A percentile compares a stretch with the other conserved stretches of the same genome.
These are phyloP conservation scores for Eutypella sp. DNA, from an alignment of 2,329 filamentous ascomycete genomes.

Conservation along the genomic window DNA sequence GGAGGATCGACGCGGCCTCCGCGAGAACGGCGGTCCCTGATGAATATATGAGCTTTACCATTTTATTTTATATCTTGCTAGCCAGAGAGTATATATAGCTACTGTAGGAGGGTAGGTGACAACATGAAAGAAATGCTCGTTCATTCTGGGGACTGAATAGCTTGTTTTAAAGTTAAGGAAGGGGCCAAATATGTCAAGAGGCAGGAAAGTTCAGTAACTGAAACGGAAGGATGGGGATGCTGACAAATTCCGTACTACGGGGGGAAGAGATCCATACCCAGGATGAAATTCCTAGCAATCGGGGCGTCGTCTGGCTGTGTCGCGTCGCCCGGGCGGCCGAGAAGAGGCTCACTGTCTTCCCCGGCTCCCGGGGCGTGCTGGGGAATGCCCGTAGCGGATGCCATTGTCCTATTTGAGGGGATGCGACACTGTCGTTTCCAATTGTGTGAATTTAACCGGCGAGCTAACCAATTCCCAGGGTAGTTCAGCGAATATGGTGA, in stretches of 20 bases:
- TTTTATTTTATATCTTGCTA: constrained; percentile 20
- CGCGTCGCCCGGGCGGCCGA: constrained; percentile 68
- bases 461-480: too few relatives aligned
- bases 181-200: too few relatives aligned
- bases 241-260: constrained; percentile 1
- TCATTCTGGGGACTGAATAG: too few relatives aligned
- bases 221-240: constrained; percentile 2
- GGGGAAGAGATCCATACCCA: constrained; percentile 54
- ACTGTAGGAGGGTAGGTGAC: not conserved
- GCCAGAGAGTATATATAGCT: not conserved
- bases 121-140: not conserved
- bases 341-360: constrained; percentile 62
- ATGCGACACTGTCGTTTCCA: constrained; percentile 8
- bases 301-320: constrained; percentile 61
- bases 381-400: constrained; percentile 64
- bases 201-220: too few relatives aligned
- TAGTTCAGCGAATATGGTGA: too few relatives aligned
- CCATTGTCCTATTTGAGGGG: constrained; percentile 43
- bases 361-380: constrained; percentile 38
- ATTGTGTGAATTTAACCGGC: too few relatives aligned
- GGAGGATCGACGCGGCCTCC: constrained; percentile 71
- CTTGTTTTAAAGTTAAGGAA: too few relatives aligned
- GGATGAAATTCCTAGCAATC: constrained; percentile 65
- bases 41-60: constrained; percentile 28
- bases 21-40: constrained; percentile 76